phyloP scores from a whole-genome alignment of 768 basidiomycete species.

The Lentinula lateritia region DNA sequence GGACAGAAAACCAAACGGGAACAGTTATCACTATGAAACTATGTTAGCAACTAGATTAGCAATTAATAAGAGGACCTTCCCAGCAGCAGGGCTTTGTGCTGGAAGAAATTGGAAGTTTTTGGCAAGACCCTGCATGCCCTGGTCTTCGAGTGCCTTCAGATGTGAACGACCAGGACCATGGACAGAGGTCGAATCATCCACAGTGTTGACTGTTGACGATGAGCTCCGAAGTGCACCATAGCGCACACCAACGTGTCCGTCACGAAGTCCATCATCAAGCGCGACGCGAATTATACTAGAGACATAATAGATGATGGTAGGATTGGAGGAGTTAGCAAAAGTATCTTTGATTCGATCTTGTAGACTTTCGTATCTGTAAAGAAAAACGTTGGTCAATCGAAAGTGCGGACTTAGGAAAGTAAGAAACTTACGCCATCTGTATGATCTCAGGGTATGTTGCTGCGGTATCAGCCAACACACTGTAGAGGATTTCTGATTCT shows the following conservation, averaged over 20 bases:
- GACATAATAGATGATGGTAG: constrained; percentile 62
- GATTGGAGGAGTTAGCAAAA: constrained; percentile 67
- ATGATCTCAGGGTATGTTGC: constrained; percentile 66
- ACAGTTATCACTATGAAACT: constrained; percentile 1
- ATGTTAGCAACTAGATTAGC: constrained; percentile 7
- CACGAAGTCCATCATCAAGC: constrained; percentile 19
- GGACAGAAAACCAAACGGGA: background rate
- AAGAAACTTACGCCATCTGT: constrained; percentile 57
- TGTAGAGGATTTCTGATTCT: constrained; percentile 79
- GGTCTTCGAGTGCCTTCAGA: constrained; percentile 58
- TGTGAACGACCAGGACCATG: constrained; percentile 48
- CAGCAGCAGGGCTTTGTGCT: constrained; percentile 18
- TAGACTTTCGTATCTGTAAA: constrained; percentile 62
- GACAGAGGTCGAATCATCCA: constrained; percentile 43
- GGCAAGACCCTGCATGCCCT: constrained; percentile 72
- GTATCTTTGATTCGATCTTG: constrained; percentile 72
- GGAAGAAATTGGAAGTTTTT: constrained; percentile 68
- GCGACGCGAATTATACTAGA: constrained; percentile 75
- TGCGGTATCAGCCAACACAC: constrained; percentile 68
- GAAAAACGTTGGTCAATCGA: constrained; percentile 6
- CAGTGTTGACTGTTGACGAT: constrained; percentile 56
- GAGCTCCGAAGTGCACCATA: constrained; percentile 44
- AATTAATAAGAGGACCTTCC: constrained; percentile 2
- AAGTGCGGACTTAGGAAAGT: constrained; percentile 1
- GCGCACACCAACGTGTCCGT: constrained; percentile 39